Evolutionary conservation across 2,329 filamentous ascomycete genomes (phyloP), one percentile per base, ranked within the genome.

Genomic region (Fusarium bactridioides): DNA sequence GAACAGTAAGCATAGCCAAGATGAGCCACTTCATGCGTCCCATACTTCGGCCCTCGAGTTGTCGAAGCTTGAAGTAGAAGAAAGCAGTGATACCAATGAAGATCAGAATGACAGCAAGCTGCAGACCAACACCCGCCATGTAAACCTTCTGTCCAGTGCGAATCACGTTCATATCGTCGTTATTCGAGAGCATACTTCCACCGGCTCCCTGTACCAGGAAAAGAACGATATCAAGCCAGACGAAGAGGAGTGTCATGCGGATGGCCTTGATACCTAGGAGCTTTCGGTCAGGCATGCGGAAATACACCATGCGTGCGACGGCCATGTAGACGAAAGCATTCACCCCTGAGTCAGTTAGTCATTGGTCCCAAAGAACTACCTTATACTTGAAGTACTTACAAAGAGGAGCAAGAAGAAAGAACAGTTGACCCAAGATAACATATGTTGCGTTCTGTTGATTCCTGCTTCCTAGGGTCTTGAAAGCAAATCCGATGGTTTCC

Each of bases 241-340:
- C 84, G 54, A 88, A 87, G 41, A 83, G 75, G 45, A 82, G 81
- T 19, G 84, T 83, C 64, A 87, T 80, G 23, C 78, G 78, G 31
- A 77, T 75, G 23, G 81, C 79, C 35, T 77, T 80, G 50, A 83
- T 73, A 15, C 80, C 78, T 40, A 81, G 74, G 25, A 84, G 78
- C 33, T 76, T 79, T 69, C 80, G 80, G 15, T 81, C 78, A 2
- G 83, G 83, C 29, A 84, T 77, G 64, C 78, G 79, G 62, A 80
- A 82, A 72, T 81, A 80, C 10, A 84, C 76, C 69, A 83, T 78
- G 37, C 82, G 79, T 2, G 83, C 81, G 43, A 84, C 79, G 7
- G 80, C 81, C 83, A 85, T 85, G 77, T 85, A 85, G 8, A 78
- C 80, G 53, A 84, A 85, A 11, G 81, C 82, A 60, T 84, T 84